Percentiles rank a stretch among this genome's conserved stretches.
These are phyloP conservation scores for Candida quercuum DNA, from an alignment of 805 yeast species.

Conservation along the genomic window DNA sequence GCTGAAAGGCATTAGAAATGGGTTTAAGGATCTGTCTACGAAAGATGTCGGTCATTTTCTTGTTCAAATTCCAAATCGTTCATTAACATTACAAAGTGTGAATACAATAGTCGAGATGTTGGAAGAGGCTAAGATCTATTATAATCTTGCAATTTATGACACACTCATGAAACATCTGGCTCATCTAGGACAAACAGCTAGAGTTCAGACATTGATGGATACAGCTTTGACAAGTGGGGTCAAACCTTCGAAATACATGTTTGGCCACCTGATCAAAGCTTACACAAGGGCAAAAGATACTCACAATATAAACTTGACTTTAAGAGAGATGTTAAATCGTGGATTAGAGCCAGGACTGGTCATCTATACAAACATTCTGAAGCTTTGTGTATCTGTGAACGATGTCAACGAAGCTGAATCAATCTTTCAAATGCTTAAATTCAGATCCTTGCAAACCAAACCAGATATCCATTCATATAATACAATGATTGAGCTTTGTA, in stretches of 20 bases:
- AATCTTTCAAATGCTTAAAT: constrained; percentile 82
- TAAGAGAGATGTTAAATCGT: constrained; percentile 21
- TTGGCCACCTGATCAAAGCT: constrained; percentile 36
- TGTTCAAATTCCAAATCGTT: constrained; percentile 30
- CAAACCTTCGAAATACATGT: constrained; percentile 31
- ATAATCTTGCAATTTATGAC: constrained; percentile 28
- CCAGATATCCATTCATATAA: constrained; percentile 70
- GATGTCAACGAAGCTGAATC: constrained; percentile 60
- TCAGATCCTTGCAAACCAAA: constrained; percentile 54
- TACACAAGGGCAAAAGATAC: constrained; percentile 30
- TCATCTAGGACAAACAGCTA: constrained; percentile 18
- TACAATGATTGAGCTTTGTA: constrained; percentile 62
- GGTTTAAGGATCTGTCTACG: constrained; percentile 28
- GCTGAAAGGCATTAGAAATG: constrained; percentile 23
- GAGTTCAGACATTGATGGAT: constrained; percentile 29
- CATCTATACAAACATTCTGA: constrained; percentile 53
- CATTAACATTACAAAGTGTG: constrained; percentile 24
- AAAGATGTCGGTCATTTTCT: constrained; percentile 31
- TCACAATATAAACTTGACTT: constrained; percentile 16
- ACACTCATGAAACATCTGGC: constrained; percentile 33
- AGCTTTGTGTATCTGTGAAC: constrained; percentile 49
- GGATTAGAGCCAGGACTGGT: constrained; percentile 35
- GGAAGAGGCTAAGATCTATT: constrained; percentile 23
- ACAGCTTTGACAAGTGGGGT: constrained; percentile 20
- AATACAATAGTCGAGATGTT: constrained; percentile 28